phyloP scores from a whole-genome alignment of 805 yeast genomes.

The Candida verbasci region DNA sequence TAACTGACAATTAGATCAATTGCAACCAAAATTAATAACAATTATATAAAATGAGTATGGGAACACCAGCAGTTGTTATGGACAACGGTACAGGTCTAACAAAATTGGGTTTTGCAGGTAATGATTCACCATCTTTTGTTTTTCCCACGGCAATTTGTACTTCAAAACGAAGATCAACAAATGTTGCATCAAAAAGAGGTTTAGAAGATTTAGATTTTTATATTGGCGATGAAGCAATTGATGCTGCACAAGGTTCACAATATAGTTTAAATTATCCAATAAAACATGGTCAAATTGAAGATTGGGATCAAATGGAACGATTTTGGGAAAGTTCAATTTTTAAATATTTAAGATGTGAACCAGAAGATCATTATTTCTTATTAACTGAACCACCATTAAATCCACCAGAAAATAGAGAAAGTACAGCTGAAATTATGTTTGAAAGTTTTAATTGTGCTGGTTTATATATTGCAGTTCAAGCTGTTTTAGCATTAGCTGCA shows the following conservation, averaged over 20 bases:
- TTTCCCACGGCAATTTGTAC: constrained; percentile 97
- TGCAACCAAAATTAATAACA: background rate
- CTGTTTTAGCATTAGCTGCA: constrained; percentile 96
- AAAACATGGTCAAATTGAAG: constrained; percentile 96
- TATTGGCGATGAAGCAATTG: constrained; percentile 93
- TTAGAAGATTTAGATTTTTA: constrained; percentile 91
- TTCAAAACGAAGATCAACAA: constrained; percentile 43
- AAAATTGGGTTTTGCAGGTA: constrained; percentile 97
- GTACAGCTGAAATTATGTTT: constrained; percentile 98
- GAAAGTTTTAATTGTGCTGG: constrained; percentile 99
- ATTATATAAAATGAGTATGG: constrained; percentile 46
- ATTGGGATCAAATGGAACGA: constrained; percentile 99
- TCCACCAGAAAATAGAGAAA: constrained; percentile 99
- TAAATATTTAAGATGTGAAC: constrained; percentile 95
- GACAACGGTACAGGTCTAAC: constrained; percentile 98
- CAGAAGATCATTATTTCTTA: constrained; percentile 95
- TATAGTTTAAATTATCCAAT: constrained; percentile 89
- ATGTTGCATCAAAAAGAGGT: constrained; percentile 69
- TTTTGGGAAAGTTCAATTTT: constrained; percentile 98
- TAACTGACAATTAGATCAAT: background rate
- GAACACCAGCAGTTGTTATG: constrained; percentile 94
- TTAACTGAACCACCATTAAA: constrained; percentile 97
- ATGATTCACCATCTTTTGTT: constrained; percentile 94
- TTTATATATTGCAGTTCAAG: constrained; percentile 96
- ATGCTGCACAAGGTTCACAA: constrained; percentile 85